Percentiles rank a stretch among this genome's conserved stretches.
Conservation (phyloP, 192 early-diverging fungal species). For the Coemansia sp. region DNA sequence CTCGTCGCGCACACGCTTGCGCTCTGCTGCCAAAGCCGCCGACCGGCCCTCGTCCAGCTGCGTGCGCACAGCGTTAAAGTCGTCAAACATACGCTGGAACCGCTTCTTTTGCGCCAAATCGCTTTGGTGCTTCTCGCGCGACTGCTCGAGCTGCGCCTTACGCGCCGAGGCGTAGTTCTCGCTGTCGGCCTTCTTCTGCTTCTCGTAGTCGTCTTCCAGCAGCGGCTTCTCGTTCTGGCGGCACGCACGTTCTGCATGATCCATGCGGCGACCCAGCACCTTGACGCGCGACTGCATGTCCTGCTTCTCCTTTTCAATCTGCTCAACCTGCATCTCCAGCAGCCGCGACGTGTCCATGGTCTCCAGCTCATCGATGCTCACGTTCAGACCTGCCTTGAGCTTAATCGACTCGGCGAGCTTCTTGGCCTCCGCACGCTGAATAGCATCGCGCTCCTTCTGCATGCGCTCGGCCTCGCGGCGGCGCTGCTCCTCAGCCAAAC, state of each 20-base stretch:
- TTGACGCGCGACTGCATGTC: constrained; percentile 78
- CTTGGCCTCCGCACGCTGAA: constrained; percentile 78
- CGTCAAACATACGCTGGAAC: constrained; percentile 75
- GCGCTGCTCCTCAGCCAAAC: constrained; percentile 81
- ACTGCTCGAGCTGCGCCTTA: constrained; percentile 66
- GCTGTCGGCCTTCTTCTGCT: constrained; percentile 81
- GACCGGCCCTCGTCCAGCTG: constrained; percentile 58
- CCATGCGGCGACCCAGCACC: constrained; percentile 72
- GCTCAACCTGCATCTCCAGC: constrained; percentile 81
- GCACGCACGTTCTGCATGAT: constrained; percentile 92
- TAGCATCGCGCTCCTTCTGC: constrained; percentile 72
- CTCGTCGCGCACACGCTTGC: constrained; percentile 64
- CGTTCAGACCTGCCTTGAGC: constrained; percentile 60
- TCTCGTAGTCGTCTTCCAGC: constrained; percentile 86
- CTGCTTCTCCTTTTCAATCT: constrained; percentile 86
- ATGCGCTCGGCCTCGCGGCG: constrained; percentile 81
- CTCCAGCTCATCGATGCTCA: constrained; percentile 74
- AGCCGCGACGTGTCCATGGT: constrained; percentile 77
- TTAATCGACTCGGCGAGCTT: constrained; percentile 82
- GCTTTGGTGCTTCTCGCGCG: constrained; percentile 66
- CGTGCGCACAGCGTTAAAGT: constrained; percentile 67
- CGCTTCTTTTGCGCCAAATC: constrained; percentile 78
- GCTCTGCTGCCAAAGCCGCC: constrained; percentile 63
- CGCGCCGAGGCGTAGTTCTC: constrained; percentile 74
- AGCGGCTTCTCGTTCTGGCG: constrained; percentile 89